These are phyloP conservation scores for Dactylellina haptotyla DNA, from an alignment of 2,329 filamentous ascomycete genomes.

Conservation along the genomic window DNA sequence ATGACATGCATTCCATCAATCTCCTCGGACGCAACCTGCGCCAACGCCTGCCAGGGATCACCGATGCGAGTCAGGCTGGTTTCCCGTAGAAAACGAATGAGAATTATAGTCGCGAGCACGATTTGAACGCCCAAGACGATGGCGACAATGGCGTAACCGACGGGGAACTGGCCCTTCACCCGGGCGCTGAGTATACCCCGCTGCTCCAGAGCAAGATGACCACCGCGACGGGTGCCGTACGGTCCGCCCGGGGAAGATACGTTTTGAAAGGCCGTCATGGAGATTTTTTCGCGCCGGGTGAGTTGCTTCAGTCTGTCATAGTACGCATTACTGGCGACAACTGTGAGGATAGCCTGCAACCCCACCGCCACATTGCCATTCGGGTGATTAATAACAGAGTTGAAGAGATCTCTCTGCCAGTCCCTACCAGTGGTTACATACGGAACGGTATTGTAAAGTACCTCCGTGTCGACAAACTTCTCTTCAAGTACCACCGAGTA, in stretches of 20 bases:
- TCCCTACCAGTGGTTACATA: conserved; percentile 1
- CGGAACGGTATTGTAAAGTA: too few species aligned
- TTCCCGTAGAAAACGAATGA: conserved; percentile 17
- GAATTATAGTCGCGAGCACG: conserved; percentile 10
- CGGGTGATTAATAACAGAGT: conserved; percentile 5
- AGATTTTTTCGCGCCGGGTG: background rate
- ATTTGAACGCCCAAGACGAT: conserved; percentile 22
- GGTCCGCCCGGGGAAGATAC: conserved; percentile 26
- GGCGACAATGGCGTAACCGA: conserved; percentile 15
- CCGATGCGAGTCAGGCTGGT: conserved; percentile 26
- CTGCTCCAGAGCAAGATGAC: background rate
- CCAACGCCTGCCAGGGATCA: conserved; percentile 42
- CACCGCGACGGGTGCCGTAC: conserved; percentile 27
- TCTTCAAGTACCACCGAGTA: conserved; percentile 1
- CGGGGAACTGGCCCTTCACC: conserved; percentile 17
- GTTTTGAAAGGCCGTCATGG: conserved; percentile 7
- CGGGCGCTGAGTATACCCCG: background rate
- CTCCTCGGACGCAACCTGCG: conserved; percentile 21
- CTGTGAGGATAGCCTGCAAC: conserved; percentile 22
- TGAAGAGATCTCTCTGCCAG: conserved; percentile 21
- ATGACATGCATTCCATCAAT: conserved; percentile 7
- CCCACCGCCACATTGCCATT: conserved; percentile 7
- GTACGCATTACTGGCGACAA: conserved; percentile 14
- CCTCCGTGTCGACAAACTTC: too few species aligned
- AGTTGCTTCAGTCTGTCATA: background rate